phyloP scores from a whole-genome alignment of 345 rosid genomes.

The Noccaea bulbosa region DNA sequence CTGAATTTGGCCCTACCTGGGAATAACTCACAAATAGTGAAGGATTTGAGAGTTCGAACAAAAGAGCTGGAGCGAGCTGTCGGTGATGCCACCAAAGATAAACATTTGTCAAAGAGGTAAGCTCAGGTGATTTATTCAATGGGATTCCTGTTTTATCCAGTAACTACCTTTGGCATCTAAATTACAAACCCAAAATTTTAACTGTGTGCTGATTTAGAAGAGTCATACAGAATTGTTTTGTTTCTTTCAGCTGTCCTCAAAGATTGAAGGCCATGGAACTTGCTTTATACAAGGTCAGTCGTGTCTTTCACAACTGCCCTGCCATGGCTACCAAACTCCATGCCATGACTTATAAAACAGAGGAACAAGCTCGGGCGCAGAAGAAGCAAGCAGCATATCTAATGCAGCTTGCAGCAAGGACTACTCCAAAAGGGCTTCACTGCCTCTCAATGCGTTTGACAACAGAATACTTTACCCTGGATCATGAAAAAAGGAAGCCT shows the following conservation, averaged over 20 bases:
- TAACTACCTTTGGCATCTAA: conserved; percentile 14
- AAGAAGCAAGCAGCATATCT: conserved; percentile 67
- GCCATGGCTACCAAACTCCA: conserved; percentile 69
- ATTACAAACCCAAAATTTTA: conserved; percentile 15
- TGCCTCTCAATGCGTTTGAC: conserved; percentile 92
- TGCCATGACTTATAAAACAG: conserved; percentile 70
- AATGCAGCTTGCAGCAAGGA: conserved; percentile 85
- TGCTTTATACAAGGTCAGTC: conserved; percentile 63
- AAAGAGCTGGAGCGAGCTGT: conserved; percentile 75
- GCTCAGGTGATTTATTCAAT: conserved; percentile 1
- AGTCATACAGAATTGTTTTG: conserved; percentile 13
- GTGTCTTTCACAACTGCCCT: conserved; percentile 62
- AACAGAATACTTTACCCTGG: conserved; percentile 65
- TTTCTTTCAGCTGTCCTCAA: conserved; percentile 63
- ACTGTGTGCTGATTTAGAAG: conserved; percentile 6
- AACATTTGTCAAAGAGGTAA: conserved; percentile 79
- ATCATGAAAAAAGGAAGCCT: conserved; percentile 62
- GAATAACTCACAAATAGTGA: conserved; percentile 72
- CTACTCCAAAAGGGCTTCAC: conserved; percentile 91
- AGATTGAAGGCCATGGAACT: conserved; percentile 70
- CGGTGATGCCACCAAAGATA: conserved; percentile 66
- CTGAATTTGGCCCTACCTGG: conserved; percentile 64
- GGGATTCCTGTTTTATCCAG: conserved; percentile 13
- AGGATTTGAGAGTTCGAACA: conserved; percentile 73
- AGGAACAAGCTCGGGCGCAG: conserved; percentile 71